These are phyloP conservation scores for Toxoplasma gondii DNA, from an alignment of 169 alveolate species.

Conservation along the genomic window DNA sequence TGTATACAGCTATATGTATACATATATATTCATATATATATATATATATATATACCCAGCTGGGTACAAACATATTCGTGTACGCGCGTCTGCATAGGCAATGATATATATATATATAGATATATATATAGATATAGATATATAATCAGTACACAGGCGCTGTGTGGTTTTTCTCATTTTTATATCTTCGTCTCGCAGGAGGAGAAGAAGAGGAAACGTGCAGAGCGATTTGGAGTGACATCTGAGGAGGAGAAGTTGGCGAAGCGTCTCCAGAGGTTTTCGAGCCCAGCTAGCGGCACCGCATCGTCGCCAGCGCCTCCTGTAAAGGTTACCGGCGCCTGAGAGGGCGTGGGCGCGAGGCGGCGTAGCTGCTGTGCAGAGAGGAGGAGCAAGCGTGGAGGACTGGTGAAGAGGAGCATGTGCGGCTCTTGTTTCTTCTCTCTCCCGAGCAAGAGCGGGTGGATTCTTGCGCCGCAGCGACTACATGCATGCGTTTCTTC, in stretches of 20 bases:
- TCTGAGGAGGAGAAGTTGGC: constrained; percentile 24
- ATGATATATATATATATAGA: not conserved
- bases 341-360: not conserved
- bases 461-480: no score
- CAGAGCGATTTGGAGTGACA: constrained; percentile 20
- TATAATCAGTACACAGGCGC: no score
- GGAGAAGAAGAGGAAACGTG: constrained; percentile 17
- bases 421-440: no score
- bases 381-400: no score
- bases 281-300: not conserved
- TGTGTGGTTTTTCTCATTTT: no score
- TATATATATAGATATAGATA: not conserved
- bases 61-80: not conserved
- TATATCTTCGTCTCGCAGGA: not conserved
- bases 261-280: constrained; percentile 22
- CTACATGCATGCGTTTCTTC: no score
- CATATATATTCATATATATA: no score
- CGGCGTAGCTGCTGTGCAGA: not conserved
- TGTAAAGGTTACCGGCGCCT: constrained; percentile 28
- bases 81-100: not conserved
- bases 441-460: no score
- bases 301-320: not conserved
- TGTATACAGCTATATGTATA: no score
- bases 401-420: no score
- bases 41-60: no score